Evolutionary conservation across 1,284 basidiomycete species (phyloP).

Genomic region (Trichosporon faecale): DNA sequence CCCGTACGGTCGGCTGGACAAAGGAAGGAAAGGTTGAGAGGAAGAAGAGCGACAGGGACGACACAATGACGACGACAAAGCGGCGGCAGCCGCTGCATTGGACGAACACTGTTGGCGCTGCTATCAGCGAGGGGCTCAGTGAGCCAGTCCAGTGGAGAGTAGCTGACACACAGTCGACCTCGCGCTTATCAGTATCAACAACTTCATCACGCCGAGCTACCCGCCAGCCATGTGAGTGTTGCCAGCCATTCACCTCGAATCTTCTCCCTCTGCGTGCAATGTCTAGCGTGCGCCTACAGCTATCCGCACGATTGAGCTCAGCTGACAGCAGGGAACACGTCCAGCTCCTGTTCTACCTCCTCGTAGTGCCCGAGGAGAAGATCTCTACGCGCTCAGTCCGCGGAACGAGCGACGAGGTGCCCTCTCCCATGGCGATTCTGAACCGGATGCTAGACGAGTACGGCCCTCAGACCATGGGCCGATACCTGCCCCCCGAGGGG

Average conservation of each 20-base stretch:
- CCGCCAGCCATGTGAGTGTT: constrained; percentile 4
- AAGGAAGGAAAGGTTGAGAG: neutral
- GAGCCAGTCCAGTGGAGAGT: neutral
- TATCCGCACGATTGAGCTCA: neutral
- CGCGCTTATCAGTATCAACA: constrained; percentile 2
- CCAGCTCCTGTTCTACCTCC: neutral
- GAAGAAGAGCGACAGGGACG: neutral
- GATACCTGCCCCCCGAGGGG: neutral
- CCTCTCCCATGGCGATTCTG: neutral
- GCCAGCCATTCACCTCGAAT: no score
- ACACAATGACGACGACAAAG: neutral
- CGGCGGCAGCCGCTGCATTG: neutral
- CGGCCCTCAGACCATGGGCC: neutral
- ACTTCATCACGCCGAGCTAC: neutral
- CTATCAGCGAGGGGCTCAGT: neutral
- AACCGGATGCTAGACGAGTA: neutral
- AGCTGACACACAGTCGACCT: neutral
- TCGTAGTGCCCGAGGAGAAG: neutral
- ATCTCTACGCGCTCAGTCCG: neutral
- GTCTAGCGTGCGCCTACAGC: no score
- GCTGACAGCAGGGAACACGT: constrained; percentile 7
- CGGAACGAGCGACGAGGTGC: neutral
- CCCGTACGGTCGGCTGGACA: no score
- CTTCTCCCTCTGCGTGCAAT: no score
- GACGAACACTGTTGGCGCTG: constrained; percentile 1